Evolutionary conservation across 495 filamentous ascomycete species (phyloP), one percentile per base, ranked within the genome.

Genomic region (Penicillium daleae): DNA sequence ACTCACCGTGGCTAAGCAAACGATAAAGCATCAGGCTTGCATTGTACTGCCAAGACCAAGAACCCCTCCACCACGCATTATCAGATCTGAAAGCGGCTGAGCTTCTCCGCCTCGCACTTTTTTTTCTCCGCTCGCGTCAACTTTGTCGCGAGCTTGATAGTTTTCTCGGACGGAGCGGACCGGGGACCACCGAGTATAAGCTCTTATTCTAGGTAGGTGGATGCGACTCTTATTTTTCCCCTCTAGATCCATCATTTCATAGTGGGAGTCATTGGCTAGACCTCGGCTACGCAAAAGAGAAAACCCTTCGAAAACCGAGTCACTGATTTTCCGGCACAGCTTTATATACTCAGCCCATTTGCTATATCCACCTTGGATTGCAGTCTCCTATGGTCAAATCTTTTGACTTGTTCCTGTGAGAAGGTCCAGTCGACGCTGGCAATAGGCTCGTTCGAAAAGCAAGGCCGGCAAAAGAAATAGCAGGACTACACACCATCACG

Each of bases 21-120:
- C 31, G 6, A 29, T 13, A 32, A 32, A 35, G 7, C 22, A 55
- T 22, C 29, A 24, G 4, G 13, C 5, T 39, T 22, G 19, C 37
- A 22, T 54, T 22, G 35, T 31, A 17, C 56, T 21, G 52, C 63
- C 53, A 57, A 60, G 58, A 51, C 63, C 53, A 57, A 60, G 58
- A 51, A 26, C 57, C n/a, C 57, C 54, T 48, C 27, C 13, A n/a
- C n/a, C n/a, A n/a, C n/a, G n/a, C n/a, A 33, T 60, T 68, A 68
- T 68, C 65, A 68, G 67, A 70, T 70, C 67, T 59, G 65, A 19
- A 65, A 67, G 61, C 65, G 61, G 67, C 56, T 57, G 35, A 52
- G 37, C 44, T 63, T 66, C 59, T 68, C 63, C 57, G 60, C 58
- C 48, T 58, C 49, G 21, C 8, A 39, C 15, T 58, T 55, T 57